Evolutionary conservation across 305 asterid genomes (phyloP), one percentile per base, ranked within the genome.

Genomic region (Fraxinus albicans): DNA sequence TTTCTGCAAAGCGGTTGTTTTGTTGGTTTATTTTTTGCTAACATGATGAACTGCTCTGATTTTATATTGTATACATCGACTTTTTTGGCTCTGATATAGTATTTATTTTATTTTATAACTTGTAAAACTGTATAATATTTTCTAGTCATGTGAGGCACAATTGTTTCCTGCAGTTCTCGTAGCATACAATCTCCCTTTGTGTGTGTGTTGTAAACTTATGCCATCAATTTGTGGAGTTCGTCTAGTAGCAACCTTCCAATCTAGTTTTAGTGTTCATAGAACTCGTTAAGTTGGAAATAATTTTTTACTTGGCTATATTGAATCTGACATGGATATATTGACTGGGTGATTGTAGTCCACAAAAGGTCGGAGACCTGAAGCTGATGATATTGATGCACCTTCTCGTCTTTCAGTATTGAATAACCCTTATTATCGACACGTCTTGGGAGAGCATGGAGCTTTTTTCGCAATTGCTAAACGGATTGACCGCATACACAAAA

Each of bases 401-500:
- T 91, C 98, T 91, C 98, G 99, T 81, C 99, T 97, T 85, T 91
- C 98, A 47, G 86, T 97, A 34, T 86, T 97, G 80, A 90, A 77
- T 79, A 89, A 90, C 85, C 86, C 85, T 38, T 97, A 97, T 80
- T 97, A 94, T 85, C 92, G 98, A 81, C 97, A 93, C 38, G 84
- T 79, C 82, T 90, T 97, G 79, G 97, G 98, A 86, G 98, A 97
- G 65, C 89, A 87, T 86, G 98, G 99, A 77, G 99, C 97, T 79
- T 93, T 90, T 86, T 97, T 97, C 10, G 99, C 99, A 10, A 91
- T 97, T 79, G 98, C 99, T 47, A 93, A 97, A 77, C 90, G 97
- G 91, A 89, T 93, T 36, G 99, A 97, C 85, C 96, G 97, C 77
- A 85, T 94, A 81, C 99, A 97, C 85, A 97, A 91, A 88, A 97